phyloP scores from a whole-genome alignment of 768 basidiomycete species.

The Cyclocybe aegerita region DNA sequence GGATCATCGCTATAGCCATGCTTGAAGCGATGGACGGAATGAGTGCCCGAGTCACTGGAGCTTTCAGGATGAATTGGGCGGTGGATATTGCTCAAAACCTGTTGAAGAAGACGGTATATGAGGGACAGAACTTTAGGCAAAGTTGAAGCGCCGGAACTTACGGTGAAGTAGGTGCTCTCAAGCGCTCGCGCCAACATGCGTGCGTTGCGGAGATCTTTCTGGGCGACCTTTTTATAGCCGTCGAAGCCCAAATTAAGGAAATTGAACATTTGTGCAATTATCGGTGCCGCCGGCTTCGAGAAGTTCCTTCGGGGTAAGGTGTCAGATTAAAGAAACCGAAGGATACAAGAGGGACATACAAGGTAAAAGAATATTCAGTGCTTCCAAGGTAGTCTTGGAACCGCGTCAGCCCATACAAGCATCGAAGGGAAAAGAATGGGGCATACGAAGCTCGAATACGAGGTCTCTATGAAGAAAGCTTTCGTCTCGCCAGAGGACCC shows the following conservation, averaged over 20 bases:
- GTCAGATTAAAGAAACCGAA: not conserved
- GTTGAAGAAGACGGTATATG: not conserved
- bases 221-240: conserved; percentile 44
- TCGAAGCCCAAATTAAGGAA: conserved; percentile 59
- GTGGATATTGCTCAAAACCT: conserved; percentile 54
- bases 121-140: not conserved
- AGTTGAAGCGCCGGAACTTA: conserved; percentile 8
- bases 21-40: not conserved
- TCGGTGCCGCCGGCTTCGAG: conserved; percentile 57
- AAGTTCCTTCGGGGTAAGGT: conserved; percentile 38
- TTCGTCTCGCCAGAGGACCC: conserved; percentile 63
- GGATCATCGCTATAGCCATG: conserved; percentile 35
- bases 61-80: conserved; percentile 25
- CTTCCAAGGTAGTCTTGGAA: conserved; percentile 49
- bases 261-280: conserved; percentile 60
- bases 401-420: conserved; percentile 4
- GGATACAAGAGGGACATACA: conserved; percentile 25
- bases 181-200: conserved; percentile 56
- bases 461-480: conserved; percentile 58
- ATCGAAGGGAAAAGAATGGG: conserved; percentile 1
- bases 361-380: conserved; percentile 61
- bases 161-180: conserved; percentile 51
- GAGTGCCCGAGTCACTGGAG: not conserved
- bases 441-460: conserved; percentile 61
- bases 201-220: conserved; percentile 54